Evolutionary conservation across 495 filamentous ascomycete genomes (phyloP), one percentile per base, ranked within the genome.

Genomic region (Penicillium ucsense): DNA sequence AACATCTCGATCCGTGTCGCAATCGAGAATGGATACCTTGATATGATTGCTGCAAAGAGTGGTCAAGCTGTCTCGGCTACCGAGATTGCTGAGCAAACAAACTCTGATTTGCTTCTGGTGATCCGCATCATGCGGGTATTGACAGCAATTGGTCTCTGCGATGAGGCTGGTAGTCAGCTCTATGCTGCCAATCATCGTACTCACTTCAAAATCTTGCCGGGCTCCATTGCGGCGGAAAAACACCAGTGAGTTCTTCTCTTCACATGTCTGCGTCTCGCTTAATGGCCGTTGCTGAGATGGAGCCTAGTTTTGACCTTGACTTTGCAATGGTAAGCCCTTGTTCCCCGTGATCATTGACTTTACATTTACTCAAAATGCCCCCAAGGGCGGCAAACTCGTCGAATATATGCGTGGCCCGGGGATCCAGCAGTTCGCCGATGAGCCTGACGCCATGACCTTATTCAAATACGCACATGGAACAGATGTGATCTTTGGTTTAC

Each of bases 321-420:
- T 53, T 49, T 41, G 47, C 38, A 38, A 53, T 53, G 47, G 51
- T 53, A 42, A 44, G 42, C 20, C 6, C 5, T 8, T 35, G 29
- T n/a, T 0, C 28, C 3, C 5, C 5, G 5, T 5, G 28, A 28
- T 8, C 5, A 4, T 4, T 35, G 20, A 3, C 8, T 9, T 12
- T 20, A 27, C 2, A 28, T 20, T 5, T 10, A 20, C 35, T 27
- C 29, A 41, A 9, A 10, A 27, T 27, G 2, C 2, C 20, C 20
- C 20, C 35, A 6, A 41, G 61, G 56, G 1, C 56, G 54, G 10
- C 5, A 54, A 41, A 34, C 31, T 62, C 6, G 50, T 57, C 10
- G 55, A 62, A 11, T 64, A 62, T 38, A 54, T 60, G 53, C 56
- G 54, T 9, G 49, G 51, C 6, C 55, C 56, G 4, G 56, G 59